Conservation (phyloP, 257 asterid genomes). For the Handroanthus guayacan region DNA sequence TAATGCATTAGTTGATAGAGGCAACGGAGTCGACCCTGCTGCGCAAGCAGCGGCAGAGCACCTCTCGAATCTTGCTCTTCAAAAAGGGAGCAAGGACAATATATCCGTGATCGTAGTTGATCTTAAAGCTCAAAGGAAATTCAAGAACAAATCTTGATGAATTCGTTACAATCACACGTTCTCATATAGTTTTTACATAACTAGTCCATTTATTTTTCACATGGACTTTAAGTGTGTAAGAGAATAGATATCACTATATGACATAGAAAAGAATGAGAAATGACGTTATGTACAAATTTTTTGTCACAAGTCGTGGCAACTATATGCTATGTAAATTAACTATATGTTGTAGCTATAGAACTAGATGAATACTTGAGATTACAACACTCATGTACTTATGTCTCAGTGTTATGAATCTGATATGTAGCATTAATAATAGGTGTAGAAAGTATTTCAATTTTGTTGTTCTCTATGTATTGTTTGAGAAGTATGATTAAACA, state of each 20-base stretch:
- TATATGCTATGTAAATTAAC: slow-evolving; percentile 43
- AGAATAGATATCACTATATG: slow-evolving; percentile 54
- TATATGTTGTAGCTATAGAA: slow-evolving; percentile 19
- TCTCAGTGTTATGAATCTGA: too few relatives aligned
- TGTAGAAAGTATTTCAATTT: too few relatives aligned
- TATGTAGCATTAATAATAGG: too few relatives aligned
- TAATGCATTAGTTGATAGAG: slow-evolving; percentile 52
- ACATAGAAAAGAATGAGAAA: slow-evolving; percentile 44
- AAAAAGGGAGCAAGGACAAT: slow-evolving; percentile 81
- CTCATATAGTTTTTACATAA: slow-evolving; percentile 43
- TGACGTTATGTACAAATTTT: slow-evolving; percentile 40
- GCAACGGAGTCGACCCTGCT: slow-evolving; percentile 79
- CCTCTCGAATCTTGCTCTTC: slow-evolving; percentile 68
- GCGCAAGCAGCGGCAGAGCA: slow-evolving; percentile 87
- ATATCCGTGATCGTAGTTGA: slow-evolving; percentile 80
- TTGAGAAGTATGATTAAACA: too few relatives aligned
- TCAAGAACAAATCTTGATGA: slow-evolving; percentile 67
- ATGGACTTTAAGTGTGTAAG: slow-evolving; percentile 68
- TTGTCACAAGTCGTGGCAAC: slow-evolving; percentile 31
- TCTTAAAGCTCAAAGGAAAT: slow-evolving; percentile 72
- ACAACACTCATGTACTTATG: too few relatives aligned
- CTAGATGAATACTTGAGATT: too few relatives aligned
- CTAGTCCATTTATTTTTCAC: slow-evolving; percentile 68
- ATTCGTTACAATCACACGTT: neutral
- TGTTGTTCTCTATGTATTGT: too few relatives aligned